Percentiles rank a stretch among this genome's conserved stretches.
phyloP scores from a whole-genome alignment of 768 basidiomycete species.

The Leucocoprinus birnbaumii region DNA sequence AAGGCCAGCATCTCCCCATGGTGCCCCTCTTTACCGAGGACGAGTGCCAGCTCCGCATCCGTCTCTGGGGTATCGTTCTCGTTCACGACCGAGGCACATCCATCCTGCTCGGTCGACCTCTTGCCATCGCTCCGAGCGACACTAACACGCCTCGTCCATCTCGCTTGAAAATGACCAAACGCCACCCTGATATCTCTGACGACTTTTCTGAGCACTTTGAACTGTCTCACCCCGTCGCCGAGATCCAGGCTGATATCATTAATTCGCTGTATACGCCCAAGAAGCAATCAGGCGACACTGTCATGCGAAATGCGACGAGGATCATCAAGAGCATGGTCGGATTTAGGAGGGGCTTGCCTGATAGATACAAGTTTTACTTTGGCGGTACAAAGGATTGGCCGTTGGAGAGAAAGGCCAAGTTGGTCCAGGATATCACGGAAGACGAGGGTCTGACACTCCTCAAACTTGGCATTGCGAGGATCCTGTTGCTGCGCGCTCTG shows the following conservation, averaged over 20 bases:
- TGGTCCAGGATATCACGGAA: slow-evolving; percentile 74
- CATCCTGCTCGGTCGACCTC: slow-evolving; percentile 80
- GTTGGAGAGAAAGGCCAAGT: slow-evolving; percentile 56
- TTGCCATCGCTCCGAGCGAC: slow-evolving; percentile 80
- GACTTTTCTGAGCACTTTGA: slow-evolving; percentile 82
- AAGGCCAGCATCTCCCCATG: slow-evolving; percentile 11
- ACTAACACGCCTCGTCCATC: slow-evolving; percentile 76
- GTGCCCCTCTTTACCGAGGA: slow-evolving; percentile 60
- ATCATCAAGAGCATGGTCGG: slow-evolving; percentile 77
- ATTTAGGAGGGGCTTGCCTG: slow-evolving; percentile 66
- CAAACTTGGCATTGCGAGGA: slow-evolving; percentile 80
- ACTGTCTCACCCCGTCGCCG: slow-evolving; percentile 69
- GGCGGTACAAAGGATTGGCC: slow-evolving; percentile 77
- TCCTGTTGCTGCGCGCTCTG: slow-evolving; percentile 72
- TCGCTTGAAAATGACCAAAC: slow-evolving; percentile 29
- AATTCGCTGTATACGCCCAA: slow-evolving; percentile 81
- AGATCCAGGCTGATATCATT: slow-evolving; percentile 88
- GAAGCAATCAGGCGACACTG: slow-evolving; percentile 62
- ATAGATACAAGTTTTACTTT: slow-evolving; percentile 73
- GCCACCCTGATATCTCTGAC: slow-evolving; percentile 49
- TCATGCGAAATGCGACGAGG: slow-evolving; percentile 74
- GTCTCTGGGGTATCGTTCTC: slow-evolving; percentile 82
- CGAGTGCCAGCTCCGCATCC: slow-evolving; percentile 76
- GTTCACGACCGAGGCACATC: slow-evolving; percentile 88
- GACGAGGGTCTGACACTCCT: slow-evolving; percentile 81